Evolutionary conservation across 257 asterid species (phyloP).

Genomic region (Phtheirospermum japonicum): DNA sequence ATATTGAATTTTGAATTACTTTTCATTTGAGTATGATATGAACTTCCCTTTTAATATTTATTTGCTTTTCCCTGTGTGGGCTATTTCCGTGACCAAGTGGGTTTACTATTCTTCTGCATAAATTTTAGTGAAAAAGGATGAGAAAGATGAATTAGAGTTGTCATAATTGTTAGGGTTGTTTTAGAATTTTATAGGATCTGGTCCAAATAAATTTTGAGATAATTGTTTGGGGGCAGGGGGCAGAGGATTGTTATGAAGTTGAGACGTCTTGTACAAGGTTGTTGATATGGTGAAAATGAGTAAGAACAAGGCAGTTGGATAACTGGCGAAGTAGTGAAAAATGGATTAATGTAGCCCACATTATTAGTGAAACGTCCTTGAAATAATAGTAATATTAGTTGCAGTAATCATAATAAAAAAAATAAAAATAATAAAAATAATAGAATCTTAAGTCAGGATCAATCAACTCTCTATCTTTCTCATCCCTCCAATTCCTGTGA

Average conservation of each 20-base stretch:
- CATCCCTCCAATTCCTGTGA: background rate
- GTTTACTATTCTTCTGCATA: background rate
- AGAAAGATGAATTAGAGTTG: constrained; percentile 18
- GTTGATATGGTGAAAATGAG: constrained; percentile 16
- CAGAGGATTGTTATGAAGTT: background rate
- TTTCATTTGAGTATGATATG: background rate
- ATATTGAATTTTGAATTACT: background rate
- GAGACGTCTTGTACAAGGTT: constrained; percentile 18
- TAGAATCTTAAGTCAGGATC: background rate
- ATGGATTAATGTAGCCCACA: background rate
- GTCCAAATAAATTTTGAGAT: background rate
- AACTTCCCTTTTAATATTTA: background rate
- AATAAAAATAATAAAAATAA: no score
- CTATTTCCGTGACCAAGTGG: background rate
- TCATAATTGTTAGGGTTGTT: background rate
- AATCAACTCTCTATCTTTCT: background rate
- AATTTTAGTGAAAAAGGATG: background rate
- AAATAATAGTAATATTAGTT: background rate
- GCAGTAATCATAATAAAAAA: no score
- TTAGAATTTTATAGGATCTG: background rate
- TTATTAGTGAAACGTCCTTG: constrained; percentile 10
- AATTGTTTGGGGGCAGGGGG: background rate
- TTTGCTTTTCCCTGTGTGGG: background rate
- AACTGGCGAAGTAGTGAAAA: constrained; percentile 7
- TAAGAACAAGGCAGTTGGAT: background rate